These are phyloP conservation scores for Aspergillus steynii DNA, from an alignment of 495 filamentous ascomycete species.

Conservation along the genomic window DNA sequence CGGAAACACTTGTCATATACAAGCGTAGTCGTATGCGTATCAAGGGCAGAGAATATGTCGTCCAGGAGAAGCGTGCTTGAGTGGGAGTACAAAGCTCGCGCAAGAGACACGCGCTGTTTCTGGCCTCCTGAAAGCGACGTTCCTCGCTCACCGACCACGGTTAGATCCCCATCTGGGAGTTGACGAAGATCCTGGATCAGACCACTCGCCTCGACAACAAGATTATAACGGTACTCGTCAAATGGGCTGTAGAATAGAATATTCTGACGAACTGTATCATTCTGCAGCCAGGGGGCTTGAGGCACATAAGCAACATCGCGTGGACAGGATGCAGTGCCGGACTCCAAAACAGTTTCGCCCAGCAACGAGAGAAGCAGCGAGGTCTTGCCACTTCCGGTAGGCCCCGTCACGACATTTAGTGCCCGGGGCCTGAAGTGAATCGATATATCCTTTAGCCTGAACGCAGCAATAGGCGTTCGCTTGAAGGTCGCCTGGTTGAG, in stretches of 20 bases:
- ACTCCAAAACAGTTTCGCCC: slow-evolving; percentile 64
- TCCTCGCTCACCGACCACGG: slow-evolving; percentile 63
- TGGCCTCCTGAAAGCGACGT: slow-evolving; percentile 69
- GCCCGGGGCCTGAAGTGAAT: slow-evolving; percentile 51
- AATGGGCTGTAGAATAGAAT: slow-evolving; percentile 68
- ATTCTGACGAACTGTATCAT: slow-evolving; percentile 76
- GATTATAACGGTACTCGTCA: slow-evolving; percentile 54
- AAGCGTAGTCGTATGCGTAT: slow-evolving; percentile 64
- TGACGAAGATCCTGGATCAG: slow-evolving; percentile 58
- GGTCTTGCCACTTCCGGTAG: slow-evolving; percentile 62
- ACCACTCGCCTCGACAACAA: slow-evolving; percentile 57
- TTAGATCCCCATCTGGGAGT: slow-evolving; percentile 60
- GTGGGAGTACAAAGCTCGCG: slow-evolving; percentile 63
- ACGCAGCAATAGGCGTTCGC: slow-evolving; percentile 30
- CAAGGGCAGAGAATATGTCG: slow-evolving; percentile 61
- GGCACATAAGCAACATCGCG: slow-evolving; percentile 74
- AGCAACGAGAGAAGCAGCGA: slow-evolving; percentile 68
- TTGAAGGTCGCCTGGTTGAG: slow-evolving; percentile 34
- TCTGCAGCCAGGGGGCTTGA: slow-evolving; percentile 78
- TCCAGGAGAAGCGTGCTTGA: slow-evolving; percentile 60
- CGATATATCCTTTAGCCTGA: slow-evolving; percentile 46
- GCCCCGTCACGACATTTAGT: slow-evolving; percentile 53
- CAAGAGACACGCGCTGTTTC: slow-evolving; percentile 60
- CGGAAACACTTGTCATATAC: slow-evolving; percentile 63
- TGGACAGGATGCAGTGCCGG: slow-evolving; percentile 69